These are phyloP conservation scores for Plasmopara muralis DNA, from an alignment of 352 stramenopile genomes.

Conservation along the genomic window DNA sequence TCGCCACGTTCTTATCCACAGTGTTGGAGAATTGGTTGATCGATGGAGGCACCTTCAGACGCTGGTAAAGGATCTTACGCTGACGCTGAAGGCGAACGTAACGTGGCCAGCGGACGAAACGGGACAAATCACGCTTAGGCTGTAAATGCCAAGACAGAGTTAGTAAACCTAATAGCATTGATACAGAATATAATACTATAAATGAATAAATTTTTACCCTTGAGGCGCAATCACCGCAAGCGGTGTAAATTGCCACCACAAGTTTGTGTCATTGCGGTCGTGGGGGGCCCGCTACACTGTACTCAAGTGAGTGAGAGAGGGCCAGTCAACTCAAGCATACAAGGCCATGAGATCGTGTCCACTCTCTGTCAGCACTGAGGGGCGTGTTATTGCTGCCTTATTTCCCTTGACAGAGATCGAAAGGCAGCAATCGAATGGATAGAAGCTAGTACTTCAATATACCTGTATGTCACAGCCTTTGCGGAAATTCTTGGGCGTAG, in stretches of 20 bases:
- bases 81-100: slow-evolving; percentile 99
- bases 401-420: background rate
- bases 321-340: background rate
- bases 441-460: slow-evolving; percentile 37
- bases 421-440: slow-evolving; percentile 9
- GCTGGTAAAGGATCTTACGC: slow-evolving; percentile 97
- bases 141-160: slow-evolving; percentile 26
- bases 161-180: slow-evolving; percentile 6
- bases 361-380: slow-evolving; percentile 12
- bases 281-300: slow-evolving; percentile 83
- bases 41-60: slow-evolving; percentile 97
- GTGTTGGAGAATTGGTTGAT: slow-evolving; percentile 99
- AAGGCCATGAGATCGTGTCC: background rate
- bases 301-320: slow-evolving; percentile 16
- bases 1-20: slow-evolving; percentile 97
- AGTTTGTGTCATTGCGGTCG: slow-evolving; percentile 91
- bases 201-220: slow-evolving; percentile 46
- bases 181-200: background rate
- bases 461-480: slow-evolving; percentile 96
- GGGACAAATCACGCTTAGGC: slow-evolving; percentile 94
- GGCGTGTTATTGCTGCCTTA: slow-evolving; percentile 20
- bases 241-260: slow-evolving; percentile 66
- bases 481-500: slow-evolving; percentile 91
- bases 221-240: slow-evolving; percentile 44
- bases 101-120: slow-evolving; percentile 98